Base-by-base conservation (phyloP, 176 grass and related monocot genomes). In the Tuctoria greenei region DNA sequence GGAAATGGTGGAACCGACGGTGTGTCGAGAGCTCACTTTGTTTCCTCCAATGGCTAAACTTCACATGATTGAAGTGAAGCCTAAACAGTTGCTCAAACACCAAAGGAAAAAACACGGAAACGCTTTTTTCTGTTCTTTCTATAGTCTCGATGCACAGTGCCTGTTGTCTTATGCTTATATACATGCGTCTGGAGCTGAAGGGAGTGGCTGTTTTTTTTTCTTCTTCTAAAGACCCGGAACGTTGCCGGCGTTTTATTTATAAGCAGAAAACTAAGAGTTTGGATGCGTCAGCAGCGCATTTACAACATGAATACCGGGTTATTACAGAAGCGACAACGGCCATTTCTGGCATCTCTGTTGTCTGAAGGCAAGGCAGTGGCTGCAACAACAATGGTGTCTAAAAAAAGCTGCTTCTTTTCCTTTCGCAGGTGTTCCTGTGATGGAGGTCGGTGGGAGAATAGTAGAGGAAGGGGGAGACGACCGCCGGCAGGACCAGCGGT, bases 61-160 rank as follows among this genome's bases (percentile, higher is more conserved):
- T 83, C 63, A 88, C 86, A 88, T 88, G 70, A 88, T 84, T 55
- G 81, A 49, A 64, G 86, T 88, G 81, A 88, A 79, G n/a, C n/a
- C 63, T 64, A 57, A 56, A 69, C n/a, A 46, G 46, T 66, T 13
- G 6, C 31, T 31, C 31, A 31, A 31, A 1, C 2, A 31, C 31
- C 49, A 79, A 61, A 52, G 52, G 25, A 74, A 63, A 31, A 64
- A 31, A n/a, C n/a, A 41, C 60, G 35, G 15, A 59, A 54, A 0
- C n/a, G 21, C 27, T 52, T 61, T 81, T 81, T 70, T 54, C 9
- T 8, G 7, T 67, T 55, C 60, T 72, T 72, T 43, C 43, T 34
- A 82, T 46, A 62, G 6, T 69, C 69, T 44, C 31, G 35, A 20
- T 61, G 11, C 23, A 56, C 8, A 16, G 42, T 69, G 44, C 31